Base-by-base conservation (phyloP, 495 filamentous ascomycete species). In the Apiosordaria backusii region DNA sequence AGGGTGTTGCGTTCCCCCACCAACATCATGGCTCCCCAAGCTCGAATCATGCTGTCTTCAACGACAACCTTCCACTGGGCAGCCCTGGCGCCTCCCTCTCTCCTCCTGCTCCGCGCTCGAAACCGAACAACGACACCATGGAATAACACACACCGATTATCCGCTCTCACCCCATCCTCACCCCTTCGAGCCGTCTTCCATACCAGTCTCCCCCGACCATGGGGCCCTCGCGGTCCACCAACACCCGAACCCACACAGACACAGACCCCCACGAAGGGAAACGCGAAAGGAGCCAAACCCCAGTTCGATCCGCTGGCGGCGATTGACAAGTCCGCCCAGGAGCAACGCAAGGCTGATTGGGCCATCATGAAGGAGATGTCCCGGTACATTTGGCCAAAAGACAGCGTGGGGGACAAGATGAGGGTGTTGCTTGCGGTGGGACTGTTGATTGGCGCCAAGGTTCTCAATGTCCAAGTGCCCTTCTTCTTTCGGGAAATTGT, bases 401-500 rank as follows among this genome's bases (percentile, higher is more conserved):
- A 90, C 76, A 92, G 89, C 71, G 79, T 90, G 71, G 89, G 88
- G 23, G 93, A 93, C 7, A 92, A 93, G 76, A 78, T 90, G 63
- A 88, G 95, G 68, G 95, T 99, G 40, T 86, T 89, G 26, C 80
- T 94, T 23, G 89, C 93, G 15, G 81, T 99, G 4, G 88, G 82
- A 4, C 79, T 99, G 62, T 83, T 99, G 16, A 80, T 99, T 22
- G 93, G 93, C 50, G 93, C 91, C 72, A 99, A 99, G 85, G 84
- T 97, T 63, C 83, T 98, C 70, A 99, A 97, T 77, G 96, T 99
- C 6, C 92, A 99, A 79, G 90, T 99, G 50, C 95, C 95, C 4
- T 99, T 99, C 78, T 99, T 97, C 81, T 98, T 99, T 82, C 97
- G 97, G 77, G 91, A 83, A 75, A 99, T 99, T 69, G 90, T 99